Percentiles rank a stretch among this genome's conserved stretches.
Evolutionary conservation across 495 filamentous ascomycete genomes (phyloP).

Genomic region (Talaromyces nanjingensis): DNA sequence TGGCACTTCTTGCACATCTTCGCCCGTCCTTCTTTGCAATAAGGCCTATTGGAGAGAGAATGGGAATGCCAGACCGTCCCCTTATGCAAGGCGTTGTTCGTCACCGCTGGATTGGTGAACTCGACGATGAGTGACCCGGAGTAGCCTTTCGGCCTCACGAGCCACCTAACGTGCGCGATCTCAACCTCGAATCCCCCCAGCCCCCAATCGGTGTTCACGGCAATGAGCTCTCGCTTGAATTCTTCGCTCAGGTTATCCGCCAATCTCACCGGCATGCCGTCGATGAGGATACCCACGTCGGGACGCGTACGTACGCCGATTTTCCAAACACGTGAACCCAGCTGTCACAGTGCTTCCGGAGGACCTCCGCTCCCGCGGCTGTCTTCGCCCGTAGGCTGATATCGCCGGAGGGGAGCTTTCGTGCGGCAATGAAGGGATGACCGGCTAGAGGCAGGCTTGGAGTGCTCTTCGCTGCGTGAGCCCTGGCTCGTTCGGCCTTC

Average conservation of each 20-base stretch:
- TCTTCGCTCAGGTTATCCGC: background rate
- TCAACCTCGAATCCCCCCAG: background rate
- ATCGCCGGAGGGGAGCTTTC: no score
- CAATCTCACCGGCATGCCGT: background rate
- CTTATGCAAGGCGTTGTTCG: conserved; percentile 13
- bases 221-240: background rate
- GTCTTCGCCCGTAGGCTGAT: background rate
- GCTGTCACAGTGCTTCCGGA: conserved; percentile 2
- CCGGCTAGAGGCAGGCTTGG: no score
- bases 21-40: conserved; percentile 12
- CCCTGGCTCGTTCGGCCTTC: no score
- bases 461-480: no score
- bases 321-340: conserved; percentile 10
- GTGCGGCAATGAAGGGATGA: no score
- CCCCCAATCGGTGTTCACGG: background rate
- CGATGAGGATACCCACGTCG: background rate
- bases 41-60: conserved; percentile 6
- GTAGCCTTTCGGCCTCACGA: conserved; percentile 4
- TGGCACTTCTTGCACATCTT: conserved; percentile 16
- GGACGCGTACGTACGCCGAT: background rate
- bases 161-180: conserved; percentile 6
- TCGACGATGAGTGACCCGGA: conserved; percentile 16
- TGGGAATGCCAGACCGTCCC: conserved; percentile 12
- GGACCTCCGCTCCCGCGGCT: conserved; percentile 11
- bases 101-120: conserved; percentile 14